Evolutionary conservation across 2,329 filamentous ascomycete genomes (phyloP), one percentile per base, ranked within the genome.

Genomic region (Ophiostoma novo-ulmi): DNA sequence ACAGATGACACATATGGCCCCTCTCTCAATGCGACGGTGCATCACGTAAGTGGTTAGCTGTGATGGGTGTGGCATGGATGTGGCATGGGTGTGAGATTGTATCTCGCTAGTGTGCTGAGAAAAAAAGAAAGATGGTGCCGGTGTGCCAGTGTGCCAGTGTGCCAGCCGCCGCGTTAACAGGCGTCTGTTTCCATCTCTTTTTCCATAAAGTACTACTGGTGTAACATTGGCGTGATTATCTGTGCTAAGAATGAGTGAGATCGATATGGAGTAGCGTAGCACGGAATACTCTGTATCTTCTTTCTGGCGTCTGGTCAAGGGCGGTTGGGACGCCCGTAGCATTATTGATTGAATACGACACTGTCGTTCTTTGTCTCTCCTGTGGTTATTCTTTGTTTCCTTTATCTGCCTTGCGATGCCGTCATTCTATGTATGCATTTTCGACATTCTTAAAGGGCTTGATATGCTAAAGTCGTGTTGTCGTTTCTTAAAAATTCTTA

Each of bases 21-120:
- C 61, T 22, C 61, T 64, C 35, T 38, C 61, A n/a, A 64, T 64
- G 61, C 61, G 39, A 64, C 61, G 35, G 35, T 64, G 61, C 61
- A 20, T 64, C 61, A 64, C 61, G 61, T 20, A 36, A 36, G 58
- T 63, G 26, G 58, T 35, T 63, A 35, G 58, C 26, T 63, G 58
- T 63, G 55, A 35, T 64, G 31, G 31, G 61, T 38, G 35, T 64
- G 61, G 31, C 17, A 64, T 38, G 58, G 26, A 20, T 38, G 35
- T 64, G 31, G 61, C 17, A 38, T 64, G 52, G 52, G 52, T 64
- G 31, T 64, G 61, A 38, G 31, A 38, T 64, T 63, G 58, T 63
- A 35, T 61, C 55, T 31, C 22, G 22, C 55, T 63, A 48, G 44
- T 39, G 38, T 39, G 38, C 38, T 39, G 41, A 17, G 41, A 5